Evolutionary conservation across 2,329 filamentous ascomycete genomes (phyloP), one percentile per base, ranked within the genome.

Genomic region (Aspergillus terreus): DNA sequence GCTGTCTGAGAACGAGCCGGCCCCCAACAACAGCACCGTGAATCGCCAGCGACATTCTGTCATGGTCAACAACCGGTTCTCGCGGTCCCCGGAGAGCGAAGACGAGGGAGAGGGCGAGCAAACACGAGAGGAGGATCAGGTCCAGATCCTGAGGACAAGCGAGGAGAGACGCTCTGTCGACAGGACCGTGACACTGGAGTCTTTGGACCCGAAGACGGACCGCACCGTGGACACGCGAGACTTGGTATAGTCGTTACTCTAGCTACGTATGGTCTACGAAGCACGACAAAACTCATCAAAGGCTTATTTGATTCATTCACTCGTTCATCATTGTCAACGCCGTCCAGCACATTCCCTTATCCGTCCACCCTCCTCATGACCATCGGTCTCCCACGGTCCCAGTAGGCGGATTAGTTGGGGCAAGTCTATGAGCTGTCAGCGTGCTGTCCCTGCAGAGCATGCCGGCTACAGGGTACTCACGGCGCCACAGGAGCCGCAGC

Each of bases 31-130:
- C 45, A 68, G 67, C 27, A 59, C 62, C 1, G 60, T 63, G 1
- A 50, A 66, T 44, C 59, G 47, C 7, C 56, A 58, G 25, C 58
- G 58, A 10, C 65, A 64, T 44, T 68, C 66, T 10, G 56, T 68
- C 15, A 56, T 70, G 10, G 46, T 72, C 9, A 68, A 71, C 40
- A 71, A 71, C 51, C 65, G 63, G 1, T 71, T 72, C 41, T 65
- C 67, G 10, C 52, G 63, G 25, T 52, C 47, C 43, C 55, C 23
- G 12, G 50, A 17, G 21, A 49, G 36, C 45, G 41, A 47, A 21
- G 9, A 47, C 44, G 6, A 38, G 15, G 35, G 15, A 7, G 35
- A 38, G 15, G 58, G 63, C 10, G 41, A 30, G 4, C 52, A 54
- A 1, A 46, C 50, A 5, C 19, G 46, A 46, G 35, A 50, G 36